A percentile compares a stretch with the other conserved stretches of the same genome.
Conservation (phyloP, 75 land plant genomes). For the Gnetum montanum region DNA sequence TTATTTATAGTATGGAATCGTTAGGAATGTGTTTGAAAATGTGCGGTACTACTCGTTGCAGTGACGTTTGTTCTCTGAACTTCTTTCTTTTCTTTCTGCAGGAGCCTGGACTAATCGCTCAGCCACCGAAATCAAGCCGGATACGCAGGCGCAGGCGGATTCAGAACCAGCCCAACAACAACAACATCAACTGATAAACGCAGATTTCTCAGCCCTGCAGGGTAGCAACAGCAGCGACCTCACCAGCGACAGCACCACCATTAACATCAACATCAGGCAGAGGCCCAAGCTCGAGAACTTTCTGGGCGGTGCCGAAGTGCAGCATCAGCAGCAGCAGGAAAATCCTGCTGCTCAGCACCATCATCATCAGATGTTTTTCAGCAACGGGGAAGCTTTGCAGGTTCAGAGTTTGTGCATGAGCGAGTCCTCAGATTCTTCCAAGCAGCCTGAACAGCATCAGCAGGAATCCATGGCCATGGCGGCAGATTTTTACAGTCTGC, state of each 20-base stretch:
- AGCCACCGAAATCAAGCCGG: not conserved
- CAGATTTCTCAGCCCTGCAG: conserved; percentile 1
- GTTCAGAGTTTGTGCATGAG: not conserved
- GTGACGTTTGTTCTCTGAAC: not conserved
- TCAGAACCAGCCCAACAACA: no score
- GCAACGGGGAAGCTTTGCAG: not conserved
- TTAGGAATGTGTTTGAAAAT: not conserved
- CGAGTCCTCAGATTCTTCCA: not conserved
- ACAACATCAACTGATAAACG: conserved; percentile 1
- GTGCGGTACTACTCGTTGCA: not conserved
- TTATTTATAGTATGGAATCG: not conserved
- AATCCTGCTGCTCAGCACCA: not conserved
- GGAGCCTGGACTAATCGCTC: not conserved
- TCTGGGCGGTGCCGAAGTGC: conserved; percentile 27
- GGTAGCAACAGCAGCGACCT: not conserved
- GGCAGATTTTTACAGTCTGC: not conserved
- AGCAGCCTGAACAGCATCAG: not conserved
- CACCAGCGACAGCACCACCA: not conserved
- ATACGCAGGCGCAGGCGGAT: conserved; percentile 2
- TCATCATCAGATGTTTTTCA: not conserved
- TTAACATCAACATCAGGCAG: not conserved
- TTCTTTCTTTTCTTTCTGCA: not conserved
- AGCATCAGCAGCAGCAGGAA: conserved; percentile 2
- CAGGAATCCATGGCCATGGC: not conserved
- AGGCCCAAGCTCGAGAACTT: conserved; percentile 57